phyloP scores from a whole-genome alignment of 2,329 filamentous ascomycete species.

The Neofusicoccum sp. region DNA sequence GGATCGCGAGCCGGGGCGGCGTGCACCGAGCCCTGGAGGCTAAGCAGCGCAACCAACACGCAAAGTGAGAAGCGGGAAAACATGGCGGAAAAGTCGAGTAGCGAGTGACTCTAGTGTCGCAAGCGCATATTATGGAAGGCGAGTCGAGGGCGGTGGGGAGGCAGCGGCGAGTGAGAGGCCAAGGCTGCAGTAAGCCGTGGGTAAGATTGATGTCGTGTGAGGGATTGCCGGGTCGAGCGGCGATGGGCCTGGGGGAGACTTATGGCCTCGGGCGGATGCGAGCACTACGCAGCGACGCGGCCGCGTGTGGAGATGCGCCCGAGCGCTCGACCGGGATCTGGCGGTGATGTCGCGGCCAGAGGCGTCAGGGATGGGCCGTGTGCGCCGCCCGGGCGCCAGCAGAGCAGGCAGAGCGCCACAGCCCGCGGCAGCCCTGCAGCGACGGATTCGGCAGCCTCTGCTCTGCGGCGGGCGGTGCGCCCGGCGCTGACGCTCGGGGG shows the following conservation, averaged over 20 bases:
- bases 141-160: not conserved
- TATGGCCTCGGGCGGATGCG: constrained; percentile 1
- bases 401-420: constrained; percentile 5
- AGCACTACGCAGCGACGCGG: not conserved
- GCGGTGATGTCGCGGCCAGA: constrained; percentile 8
- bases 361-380: constrained; percentile 5
- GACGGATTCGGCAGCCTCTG: too few relatives aligned
- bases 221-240: constrained; percentile 14
- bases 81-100: constrained; percentile 7
- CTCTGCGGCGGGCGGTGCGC: too few relatives aligned
- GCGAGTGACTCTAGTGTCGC: not conserved
- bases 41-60: constrained; percentile 7
- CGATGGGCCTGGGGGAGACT: not conserved
- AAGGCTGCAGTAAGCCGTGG: not conserved
- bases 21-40: constrained; percentile 2
- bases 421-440: not conserved
- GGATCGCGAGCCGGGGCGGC: not conserved
- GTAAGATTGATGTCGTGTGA: constrained; percentile 13
- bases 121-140: constrained; percentile 6
- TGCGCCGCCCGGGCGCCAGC: not conserved
- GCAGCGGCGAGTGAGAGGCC: not conserved
- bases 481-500: constrained; percentile 21
- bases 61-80: constrained; percentile 16
- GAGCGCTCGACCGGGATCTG: not conserved
- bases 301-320: constrained; percentile 13